Conservation (phyloP, 176 grass and related monocot species). For the Ampelocalamus luodianensis region DNA sequence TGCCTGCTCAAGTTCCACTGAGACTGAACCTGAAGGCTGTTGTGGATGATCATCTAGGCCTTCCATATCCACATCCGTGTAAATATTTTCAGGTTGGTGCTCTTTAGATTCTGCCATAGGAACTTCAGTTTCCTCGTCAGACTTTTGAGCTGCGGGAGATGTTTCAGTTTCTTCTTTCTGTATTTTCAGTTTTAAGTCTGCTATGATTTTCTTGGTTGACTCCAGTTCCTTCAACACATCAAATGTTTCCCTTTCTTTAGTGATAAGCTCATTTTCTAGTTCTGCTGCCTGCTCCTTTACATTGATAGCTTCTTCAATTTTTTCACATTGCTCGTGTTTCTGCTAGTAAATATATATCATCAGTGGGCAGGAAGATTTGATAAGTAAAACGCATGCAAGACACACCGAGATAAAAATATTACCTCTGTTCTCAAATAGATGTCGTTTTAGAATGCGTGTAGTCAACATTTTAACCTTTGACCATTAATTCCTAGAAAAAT, state of each 20-base stretch:
- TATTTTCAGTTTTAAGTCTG: constrained; percentile 71
- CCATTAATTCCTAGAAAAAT: no score
- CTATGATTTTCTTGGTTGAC: constrained; percentile 73
- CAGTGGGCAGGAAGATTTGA: background rate
- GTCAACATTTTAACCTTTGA: no score
- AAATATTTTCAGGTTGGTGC: constrained; percentile 38
- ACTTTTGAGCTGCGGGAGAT: background rate
- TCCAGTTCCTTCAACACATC: constrained; percentile 86
- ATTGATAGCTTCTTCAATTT: constrained; percentile 36
- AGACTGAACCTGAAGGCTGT: constrained; percentile 28
- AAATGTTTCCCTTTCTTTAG: constrained; percentile 86
- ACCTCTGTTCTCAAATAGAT: no score
- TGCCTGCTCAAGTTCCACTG: constrained; percentile 58
- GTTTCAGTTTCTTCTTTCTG: constrained; percentile 51
- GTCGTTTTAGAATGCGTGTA: no score
- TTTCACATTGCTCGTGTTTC: constrained; percentile 54
- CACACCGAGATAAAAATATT: background rate
- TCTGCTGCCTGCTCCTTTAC: constrained; percentile 62
- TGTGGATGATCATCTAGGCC: constrained; percentile 11
- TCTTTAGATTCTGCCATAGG: constrained; percentile 42
- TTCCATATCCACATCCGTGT: constrained; percentile 33
- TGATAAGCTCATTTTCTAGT: constrained; percentile 70
- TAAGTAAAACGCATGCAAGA: background rate
- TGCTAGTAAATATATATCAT: constrained; percentile 25
- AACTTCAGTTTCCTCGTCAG: background rate